Base-by-base conservation (phyloP, 305 asterid species). In the Solanum aculeatissimum region DNA sequence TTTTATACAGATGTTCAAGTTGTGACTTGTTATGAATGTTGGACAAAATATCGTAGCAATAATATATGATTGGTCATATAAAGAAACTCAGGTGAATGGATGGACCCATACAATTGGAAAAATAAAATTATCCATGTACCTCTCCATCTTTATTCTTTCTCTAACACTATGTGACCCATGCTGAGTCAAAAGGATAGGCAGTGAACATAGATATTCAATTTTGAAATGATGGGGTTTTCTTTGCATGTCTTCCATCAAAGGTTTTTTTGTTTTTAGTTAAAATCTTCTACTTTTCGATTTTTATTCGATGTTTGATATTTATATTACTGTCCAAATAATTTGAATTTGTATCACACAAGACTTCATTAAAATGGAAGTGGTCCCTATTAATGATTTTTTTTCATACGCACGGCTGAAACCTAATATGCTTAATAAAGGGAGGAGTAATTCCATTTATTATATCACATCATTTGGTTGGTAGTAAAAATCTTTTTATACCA, bases 121-220 rank as follows among this genome's bases (percentile, higher is more conserved):
- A 27, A 74, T 45, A 57, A 27, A 19, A 51, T 51, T 77, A 51
- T 51, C 45, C 81, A 47, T 16, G 63, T 75, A 49, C 62, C 63
- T 51, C 65, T 77, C 82, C 45, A 51, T 77, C 65, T 77, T 77
- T 77, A 51, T 77, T 70, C 86, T 87, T 84, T 83, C 81, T 81
- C 71, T 68, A 74, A 57, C 85, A 68, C 27, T 77, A 7, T 29
- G 88, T 88, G 88, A 69, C 92, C 91, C 91, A 86, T 86, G 95
- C 93, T 89, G 92, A 91, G 91, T 92, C 93, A 90, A 91, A 92
- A 91, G 87, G 88, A 88, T 53, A 60, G 58, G 60, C 85, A 78
- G 85, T 23, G 83, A 88, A 82, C 93, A 87, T 77, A 88, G 86
- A 85, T 60, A 84, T 86, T 84, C 86, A 85, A 74, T 82, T 83